These are phyloP conservation scores for Vicia faba DNA, from an alignment of 306 rosid species.

Conservation along the genomic window DNA sequence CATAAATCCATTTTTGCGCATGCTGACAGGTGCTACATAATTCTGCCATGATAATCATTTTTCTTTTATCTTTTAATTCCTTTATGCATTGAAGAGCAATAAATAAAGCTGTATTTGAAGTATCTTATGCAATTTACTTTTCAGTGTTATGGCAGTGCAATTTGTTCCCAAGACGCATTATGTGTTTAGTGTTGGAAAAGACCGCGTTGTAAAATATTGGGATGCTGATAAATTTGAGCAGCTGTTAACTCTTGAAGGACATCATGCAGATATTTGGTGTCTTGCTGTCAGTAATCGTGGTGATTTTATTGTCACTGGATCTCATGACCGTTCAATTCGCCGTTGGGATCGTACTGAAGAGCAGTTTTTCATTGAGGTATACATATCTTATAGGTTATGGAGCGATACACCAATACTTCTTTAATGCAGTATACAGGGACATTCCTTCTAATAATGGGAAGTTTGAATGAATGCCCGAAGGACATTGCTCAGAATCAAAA, in stretches of 20 bases:
- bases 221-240: constrained; percentile 96
- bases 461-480: not conserved
- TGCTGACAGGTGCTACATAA: constrained; percentile 68
- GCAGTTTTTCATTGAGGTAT: constrained; percentile 94
- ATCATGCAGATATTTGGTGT: constrained; percentile 92
- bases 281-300: constrained; percentile 89
- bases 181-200: constrained; percentile 90
- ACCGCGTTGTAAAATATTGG: constrained; percentile 83
- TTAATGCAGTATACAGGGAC: constrained; percentile 14
- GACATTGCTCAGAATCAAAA: not conserved
- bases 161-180: constrained; percentile 88
- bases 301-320: constrained; percentile 89
- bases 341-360: constrained; percentile 99
- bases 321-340: constrained; percentile 91
- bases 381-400: constrained; percentile 26
- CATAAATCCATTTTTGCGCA: constrained; percentile 94
- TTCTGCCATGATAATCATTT: constrained; percentile 16
- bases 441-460: constrained; percentile 1
- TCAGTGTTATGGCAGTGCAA: constrained; percentile 86
- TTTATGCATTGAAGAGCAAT: constrained; percentile 8
- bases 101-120: constrained; percentile 23
- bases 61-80: constrained; percentile 4
- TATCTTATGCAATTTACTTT: constrained; percentile 40
- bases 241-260: constrained; percentile 92
- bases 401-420: constrained; percentile 8